Evolutionary conservation across 495 filamentous ascomycete species (phyloP), one percentile per base, ranked within the genome.

Genomic region (Ascobolus immersus): DNA sequence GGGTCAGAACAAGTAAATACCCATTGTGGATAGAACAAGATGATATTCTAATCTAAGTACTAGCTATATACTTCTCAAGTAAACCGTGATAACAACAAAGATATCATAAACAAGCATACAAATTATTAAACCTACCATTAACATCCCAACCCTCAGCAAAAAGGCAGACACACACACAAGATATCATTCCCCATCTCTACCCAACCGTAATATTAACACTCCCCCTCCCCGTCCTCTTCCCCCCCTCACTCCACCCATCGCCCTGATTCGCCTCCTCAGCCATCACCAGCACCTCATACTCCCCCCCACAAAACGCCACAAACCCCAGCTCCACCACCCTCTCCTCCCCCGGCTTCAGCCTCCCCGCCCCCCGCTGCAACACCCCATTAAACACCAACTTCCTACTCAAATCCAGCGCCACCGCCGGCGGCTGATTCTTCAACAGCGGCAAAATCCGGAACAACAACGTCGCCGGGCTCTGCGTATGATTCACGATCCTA

Each of bases 301-400:
- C 69, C 5, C 82, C 82, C 27, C 69, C 60, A 34, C 75, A 77
- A 21, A 90, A 62, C 10, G 70, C 64, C 22, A 71, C 73, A 17
- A 80, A 59, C 0, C 70, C 73, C 27, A 79, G 56, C 6, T 55
- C 52, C 5, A 75, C 55, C 40, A 64, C 57, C 1, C 56, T 58
- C 5, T 49, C 61, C 35, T 60, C 61, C 2, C 65, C 63, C 0
- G 65, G 61, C 5, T 51, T 48, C 1, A 91, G 44, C 4, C 66
- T 47, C 2, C 68, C 66, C 0, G 92, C 53, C 1, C 62, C 58
- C 37, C 73, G 71, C 51, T 93, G 82, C 33, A 89, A 49, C 35
- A 76, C 67, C 1, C 82, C 82, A 36, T 76, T 82, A 67, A 77
- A 82, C 9, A 73, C 72, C 10, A 92, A 61, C 32, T 76, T 71